Base-by-base conservation (phyloP, 257 asterid species). In the Ilex asprella region DNA sequence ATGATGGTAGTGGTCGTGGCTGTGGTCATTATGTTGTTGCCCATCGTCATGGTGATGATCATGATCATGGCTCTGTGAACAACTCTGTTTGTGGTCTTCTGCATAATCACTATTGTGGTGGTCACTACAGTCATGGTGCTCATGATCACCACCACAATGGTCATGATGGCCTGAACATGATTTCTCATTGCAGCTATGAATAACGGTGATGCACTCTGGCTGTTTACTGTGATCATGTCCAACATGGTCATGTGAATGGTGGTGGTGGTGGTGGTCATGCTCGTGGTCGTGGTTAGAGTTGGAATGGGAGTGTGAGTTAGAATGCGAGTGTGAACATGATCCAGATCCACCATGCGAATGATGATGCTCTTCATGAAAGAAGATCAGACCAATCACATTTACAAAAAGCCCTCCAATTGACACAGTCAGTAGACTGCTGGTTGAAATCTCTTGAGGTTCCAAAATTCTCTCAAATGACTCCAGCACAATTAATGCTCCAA, bases 351-450 rank as follows among this genome's bases (percentile, higher is more conserved):
- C 99, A 78, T 93, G 99, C 35, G 97, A 96, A 49, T 82, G 96
- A 76, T 93, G 99, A 75, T 93, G 99, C 78, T 93, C 99, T 86
- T 89, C 99, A 6, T 93, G 99, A 73, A 93, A 93, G 79, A 93
- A 93, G 32, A 93, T 68, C 61, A 93, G 77, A 65, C 99, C 99
- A 2, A 93, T 83, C 49, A 89, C 71, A 62, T 93, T 93, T 59
- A 93, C 99, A 60, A 89, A 67, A 65, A 93, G 83, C n/a, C 99
- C 99, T 2, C 97, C 97, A 62, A 93, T 21, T 4, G 99, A 93
- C 60, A 93, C 99, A 10, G 86, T 58, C 62, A 89, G 71, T 63
- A 93, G 59, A 59, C 99, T 89, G 68, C 73, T 74, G 9, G 97
- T 93, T 31, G 99, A 89, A 70, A 89, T 83, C 81, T 93, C 99